Conservation (phyloP, 345 rosid species). For the Eucalyptus grandis region DNA sequence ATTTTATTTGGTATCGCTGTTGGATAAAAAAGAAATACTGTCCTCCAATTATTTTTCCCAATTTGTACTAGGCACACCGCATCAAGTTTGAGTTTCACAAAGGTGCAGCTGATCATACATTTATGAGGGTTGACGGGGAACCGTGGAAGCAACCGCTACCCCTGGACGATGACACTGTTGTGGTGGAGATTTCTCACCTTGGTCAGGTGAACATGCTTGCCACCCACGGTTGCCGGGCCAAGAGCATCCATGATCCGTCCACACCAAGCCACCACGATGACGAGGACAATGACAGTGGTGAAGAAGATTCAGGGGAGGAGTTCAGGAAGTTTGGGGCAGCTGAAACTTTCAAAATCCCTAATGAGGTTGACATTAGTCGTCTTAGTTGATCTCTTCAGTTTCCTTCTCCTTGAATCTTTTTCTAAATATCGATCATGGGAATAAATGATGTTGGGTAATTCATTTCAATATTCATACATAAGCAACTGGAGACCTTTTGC, state of each 20-base stretch:
- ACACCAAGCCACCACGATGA: neutral
- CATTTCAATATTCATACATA: neutral
- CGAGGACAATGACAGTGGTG: slow-evolving; percentile 23
- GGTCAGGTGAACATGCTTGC: slow-evolving; percentile 95
- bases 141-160: slow-evolving; percentile 93
- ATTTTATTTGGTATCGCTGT: too few relatives aligned
- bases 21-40: too few relatives aligned
- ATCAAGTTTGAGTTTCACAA: slow-evolving; percentile 71
- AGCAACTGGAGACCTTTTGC: neutral
- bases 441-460: neutral
- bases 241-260: slow-evolving; percentile 33
- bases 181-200: slow-evolving; percentile 72
- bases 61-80: slow-evolving; percentile 40
- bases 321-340: slow-evolving; percentile 85
- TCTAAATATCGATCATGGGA: neutral
- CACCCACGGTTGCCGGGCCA: slow-evolving; percentile 46
- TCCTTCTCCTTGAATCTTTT: neutral
- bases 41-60: neutral
- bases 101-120: slow-evolving; percentile 62
- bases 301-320: slow-evolving; percentile 36
- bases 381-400: slow-evolving; percentile 35
- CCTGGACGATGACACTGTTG: slow-evolving; percentile 55
- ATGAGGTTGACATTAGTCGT: slow-evolving; percentile 60
- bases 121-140: slow-evolving; percentile 87
- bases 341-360: slow-evolving; percentile 77